Percentiles rank a stretch among this genome's conserved stretches.
Evolutionary conservation across 1,139 yeast genomes (phyloP).

Genomic region (Geotrichum citri-aurantii): DNA sequence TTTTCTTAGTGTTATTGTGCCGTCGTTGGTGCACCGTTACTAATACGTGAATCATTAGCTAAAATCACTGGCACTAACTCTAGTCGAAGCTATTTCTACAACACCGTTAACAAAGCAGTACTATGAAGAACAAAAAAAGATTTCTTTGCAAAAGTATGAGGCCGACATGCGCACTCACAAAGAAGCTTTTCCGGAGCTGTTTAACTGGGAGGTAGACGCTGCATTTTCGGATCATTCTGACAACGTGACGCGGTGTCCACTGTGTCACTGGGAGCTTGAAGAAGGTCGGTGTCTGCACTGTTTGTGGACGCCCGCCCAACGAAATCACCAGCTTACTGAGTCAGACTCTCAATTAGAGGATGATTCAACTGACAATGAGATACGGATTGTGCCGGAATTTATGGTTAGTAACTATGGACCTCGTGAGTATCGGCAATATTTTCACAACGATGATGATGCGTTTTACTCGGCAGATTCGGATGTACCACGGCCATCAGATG

Average conservation of each 20-base stretch:
- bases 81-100: conserved; percentile 17
- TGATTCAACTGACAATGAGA: conserved; percentile 9
- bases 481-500: neutral
- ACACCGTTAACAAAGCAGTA: conserved; percentile 13
- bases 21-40: neutral
- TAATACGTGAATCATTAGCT: conserved; percentile 8
- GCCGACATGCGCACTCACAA: conserved; percentile 22
- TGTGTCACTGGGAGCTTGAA: conserved; percentile 29
- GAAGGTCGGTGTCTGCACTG: conserved; percentile 26
- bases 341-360: neutral
- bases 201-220: conserved; percentile 17
- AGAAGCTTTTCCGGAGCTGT: conserved; percentile 24
- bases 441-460: neutral
- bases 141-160: conserved; percentile 20
- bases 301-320: conserved; percentile 16
- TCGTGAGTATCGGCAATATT: neutral
- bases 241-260: conserved; percentile 27
- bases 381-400: neutral
- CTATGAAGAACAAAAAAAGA: conserved; percentile 15
- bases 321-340: neutral
- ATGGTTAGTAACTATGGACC: neutral
- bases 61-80: conserved; percentile 9
- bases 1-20: neutral
- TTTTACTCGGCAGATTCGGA: neutral
- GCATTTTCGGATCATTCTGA: conserved; percentile 26